Percentiles rank a stretch among this genome's conserved stretches.
Evolutionary conservation across 106 monocot species (phyloP).

Genomic region (Dendrobium chrysotoxum): DNA sequence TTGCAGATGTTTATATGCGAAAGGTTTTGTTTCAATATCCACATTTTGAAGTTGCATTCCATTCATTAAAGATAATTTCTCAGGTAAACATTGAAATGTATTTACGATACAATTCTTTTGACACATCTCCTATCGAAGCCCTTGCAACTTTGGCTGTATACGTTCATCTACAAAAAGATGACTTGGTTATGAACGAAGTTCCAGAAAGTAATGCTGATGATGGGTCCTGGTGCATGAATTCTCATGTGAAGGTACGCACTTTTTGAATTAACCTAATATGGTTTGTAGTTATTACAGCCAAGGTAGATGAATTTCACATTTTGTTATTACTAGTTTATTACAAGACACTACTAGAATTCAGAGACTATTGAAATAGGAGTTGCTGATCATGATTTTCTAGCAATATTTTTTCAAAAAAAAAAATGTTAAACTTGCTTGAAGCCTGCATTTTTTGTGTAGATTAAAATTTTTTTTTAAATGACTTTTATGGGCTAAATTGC

Average conservation of each 20-base stretch:
- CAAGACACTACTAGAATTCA: not conserved
- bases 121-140: slow-evolving; percentile 48
- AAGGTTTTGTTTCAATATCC: slow-evolving; percentile 42
- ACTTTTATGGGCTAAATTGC: too few relatives aligned
- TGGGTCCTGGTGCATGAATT: slow-evolving; percentile 1
- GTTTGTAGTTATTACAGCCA: not conserved
- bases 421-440: too few relatives aligned
- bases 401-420: not conserved
- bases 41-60: slow-evolving; percentile 31
- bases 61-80: slow-evolving; percentile 49
- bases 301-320: not conserved
- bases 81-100: slow-evolving; percentile 45
- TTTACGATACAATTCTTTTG: slow-evolving; percentile 29
- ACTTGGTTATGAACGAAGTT: not conserved
- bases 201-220: not conserved
- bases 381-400: not conserved
- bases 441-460: too few relatives aligned
- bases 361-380: not conserved
- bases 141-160: slow-evolving; percentile 39
- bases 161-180: slow-evolving; percentile 35
- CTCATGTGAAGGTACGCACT: slow-evolving; percentile 4
- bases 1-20: slow-evolving; percentile 28
- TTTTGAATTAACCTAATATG: not conserved
- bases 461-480: too few relatives aligned
- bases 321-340: not conserved